These are phyloP conservation scores for Hebeloma cylindrosporum DNA, from an alignment of 768 basidiomycete species.

Conservation along the genomic window DNA sequence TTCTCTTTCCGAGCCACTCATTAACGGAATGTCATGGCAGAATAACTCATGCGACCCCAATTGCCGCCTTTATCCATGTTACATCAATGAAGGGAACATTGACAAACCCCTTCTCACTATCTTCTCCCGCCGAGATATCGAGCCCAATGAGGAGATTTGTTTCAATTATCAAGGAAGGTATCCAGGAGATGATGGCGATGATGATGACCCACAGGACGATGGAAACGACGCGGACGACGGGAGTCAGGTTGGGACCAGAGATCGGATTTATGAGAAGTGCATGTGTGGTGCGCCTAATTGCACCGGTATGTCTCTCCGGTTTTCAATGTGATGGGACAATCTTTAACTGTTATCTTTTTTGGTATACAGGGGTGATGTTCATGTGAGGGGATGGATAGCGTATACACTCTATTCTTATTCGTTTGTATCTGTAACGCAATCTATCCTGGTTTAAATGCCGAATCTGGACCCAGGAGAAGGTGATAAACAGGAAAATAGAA, in stretches of 20 bases:
- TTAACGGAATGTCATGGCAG: constrained; percentile 36
- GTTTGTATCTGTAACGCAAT: no score
- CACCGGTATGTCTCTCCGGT: constrained; percentile 23
- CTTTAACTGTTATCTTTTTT: no score
- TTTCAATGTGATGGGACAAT: constrained; percentile 33
- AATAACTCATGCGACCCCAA: constrained; percentile 95
- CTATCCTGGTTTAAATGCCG: no score
- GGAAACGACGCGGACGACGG: constrained; percentile 25
- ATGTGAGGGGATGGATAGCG: no score
- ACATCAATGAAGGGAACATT: constrained; percentile 75
- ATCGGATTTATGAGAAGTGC: constrained; percentile 19
- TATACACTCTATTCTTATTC: no score
- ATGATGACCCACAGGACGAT: constrained; percentile 21
- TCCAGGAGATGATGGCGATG: constrained; percentile 41
- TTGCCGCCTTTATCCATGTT: constrained; percentile 65
- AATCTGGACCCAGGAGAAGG: no score
- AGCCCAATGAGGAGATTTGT: constrained; percentile 67
- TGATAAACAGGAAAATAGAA: no score
- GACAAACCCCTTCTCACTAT: constrained; percentile 67
- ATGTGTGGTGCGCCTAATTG: constrained; percentile 18
- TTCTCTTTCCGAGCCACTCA: background rate
- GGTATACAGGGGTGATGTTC: no score
- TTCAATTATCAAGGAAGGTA: constrained; percentile 68
- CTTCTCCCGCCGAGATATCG: constrained; percentile 66
- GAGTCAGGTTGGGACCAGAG: background rate